Evolutionary conservation across 1,284 basidiomycete species (phyloP), one percentile per base, ranked within the genome.

Genomic region (Omphalotus olearius): DNA sequence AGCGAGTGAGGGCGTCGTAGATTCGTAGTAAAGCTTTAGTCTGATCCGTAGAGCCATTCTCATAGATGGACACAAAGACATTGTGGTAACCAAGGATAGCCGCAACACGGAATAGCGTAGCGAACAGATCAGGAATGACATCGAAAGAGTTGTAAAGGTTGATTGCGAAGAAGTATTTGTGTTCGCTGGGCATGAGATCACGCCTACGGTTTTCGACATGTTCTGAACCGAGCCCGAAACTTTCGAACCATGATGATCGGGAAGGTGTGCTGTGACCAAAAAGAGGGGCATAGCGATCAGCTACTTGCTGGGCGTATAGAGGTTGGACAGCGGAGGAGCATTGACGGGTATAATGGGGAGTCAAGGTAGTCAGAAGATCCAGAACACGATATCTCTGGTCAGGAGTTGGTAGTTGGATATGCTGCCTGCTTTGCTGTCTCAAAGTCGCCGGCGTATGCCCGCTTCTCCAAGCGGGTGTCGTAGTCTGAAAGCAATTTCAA

Each of bases 111-210:
- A 98, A 97, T 59, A 98, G 85, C n/a, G 93, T 94, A 36, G 92
- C 84, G 67, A 98, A 97, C 33, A 98, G 78, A 70, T 98, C 94
- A 10, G 94, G 94, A 57, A 98, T 94, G 65, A 98, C 74, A 72
- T 96, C 93, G 79, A 98, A 98, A n/a, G 91, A 94, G 75, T 95
- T 94, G 78, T 94, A 95, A 59, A 97, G 75, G 71, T 98, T 98
- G 79, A 98, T 97, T 50, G 93, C 94, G 69, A 98, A 96, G 70
- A 93, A 98, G 71, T 97, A 98, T 67, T 97, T 97, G 81, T 98
- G 94, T 56, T 85, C 78, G 60, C 78, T 76, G 16, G 76, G 70
- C 74, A 69, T 36, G 74, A 70, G 33, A 70, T 68, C 18, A 71
- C 62, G 54, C 66, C 67, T 42, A 66, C 59, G 45, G 64, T 64